These are phyloP conservation scores for Zymoseptoria pseudotritici DNA, from an alignment of 2,329 filamentous ascomycete genomes.

Conservation along the genomic window DNA sequence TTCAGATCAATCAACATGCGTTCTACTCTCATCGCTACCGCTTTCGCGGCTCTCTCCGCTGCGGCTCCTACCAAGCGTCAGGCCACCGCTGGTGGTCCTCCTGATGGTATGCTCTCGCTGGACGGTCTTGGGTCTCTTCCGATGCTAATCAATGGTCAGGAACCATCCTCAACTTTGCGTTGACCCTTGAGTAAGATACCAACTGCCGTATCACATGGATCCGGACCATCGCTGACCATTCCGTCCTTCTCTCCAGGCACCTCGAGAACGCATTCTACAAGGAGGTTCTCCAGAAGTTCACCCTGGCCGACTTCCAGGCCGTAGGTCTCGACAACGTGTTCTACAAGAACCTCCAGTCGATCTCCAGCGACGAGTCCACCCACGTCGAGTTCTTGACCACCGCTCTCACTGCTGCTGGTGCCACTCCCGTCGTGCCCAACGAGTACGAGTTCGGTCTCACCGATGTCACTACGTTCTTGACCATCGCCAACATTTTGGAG, in stretches of 20 bases:
- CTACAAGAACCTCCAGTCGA: conserved; percentile 51
- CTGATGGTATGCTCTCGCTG: conserved; percentile 1
- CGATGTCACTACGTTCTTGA: conserved; percentile 41
- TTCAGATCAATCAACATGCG: conserved; percentile 11
- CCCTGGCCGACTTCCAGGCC: conserved; percentile 43
- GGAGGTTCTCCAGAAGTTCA: conserved; percentile 52
- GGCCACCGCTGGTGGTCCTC: conserved; percentile 1
- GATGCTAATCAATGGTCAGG: not conserved
- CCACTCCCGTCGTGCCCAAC: conserved; percentile 47
- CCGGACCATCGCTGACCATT: conserved; percentile 27
- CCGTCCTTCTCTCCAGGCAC: conserved; percentile 25
- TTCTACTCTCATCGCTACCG: conserved; percentile 10
- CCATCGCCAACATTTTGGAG: conserved; percentile 48
- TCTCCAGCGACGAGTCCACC: conserved; percentile 50
- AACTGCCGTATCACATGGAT: conserved; percentile 18
- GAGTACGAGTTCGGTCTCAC: conserved; percentile 46
- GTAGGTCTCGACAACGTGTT: conserved; percentile 46
- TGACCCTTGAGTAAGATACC: conserved; percentile 32
- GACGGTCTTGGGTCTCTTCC: not conserved
- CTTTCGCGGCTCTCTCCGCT: conserved; percentile 14
- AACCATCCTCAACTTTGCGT: conserved; percentile 36
- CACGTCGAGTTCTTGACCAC: conserved; percentile 52
- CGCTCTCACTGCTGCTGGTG: conserved; percentile 38
- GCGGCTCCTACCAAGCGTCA: conserved; percentile 16
- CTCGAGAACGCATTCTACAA: conserved; percentile 57